phyloP scores from a whole-genome alignment of 2,329 filamentous ascomycete genomes.

The Pseudogymnoascus sp. region DNA sequence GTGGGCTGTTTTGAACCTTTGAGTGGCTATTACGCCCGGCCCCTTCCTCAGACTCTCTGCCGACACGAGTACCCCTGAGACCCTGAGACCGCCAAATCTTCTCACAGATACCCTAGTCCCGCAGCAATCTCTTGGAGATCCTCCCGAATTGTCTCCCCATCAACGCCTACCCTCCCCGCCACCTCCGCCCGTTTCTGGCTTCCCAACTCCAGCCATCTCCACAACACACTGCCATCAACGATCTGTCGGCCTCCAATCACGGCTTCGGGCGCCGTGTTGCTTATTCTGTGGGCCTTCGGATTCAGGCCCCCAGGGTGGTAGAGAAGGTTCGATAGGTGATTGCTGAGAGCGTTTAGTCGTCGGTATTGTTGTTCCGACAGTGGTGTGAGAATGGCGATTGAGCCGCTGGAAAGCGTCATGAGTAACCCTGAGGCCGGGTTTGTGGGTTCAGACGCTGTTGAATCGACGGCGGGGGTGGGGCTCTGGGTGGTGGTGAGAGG shows the following conservation, averaged over 20 bases:
- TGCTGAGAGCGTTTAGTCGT: slow-evolving; percentile 71
- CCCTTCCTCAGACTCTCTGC: neutral
- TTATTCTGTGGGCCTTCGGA: slow-evolving; percentile 67
- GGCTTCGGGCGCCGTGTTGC: slow-evolving; percentile 40
- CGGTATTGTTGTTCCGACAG: slow-evolving; percentile 76
- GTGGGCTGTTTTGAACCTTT: neutral
- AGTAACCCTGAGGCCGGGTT: slow-evolving; percentile 46
- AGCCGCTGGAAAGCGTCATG: slow-evolving; percentile 66
- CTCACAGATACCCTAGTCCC: slow-evolving; percentile 50
- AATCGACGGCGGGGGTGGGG: slow-evolving; percentile 31
- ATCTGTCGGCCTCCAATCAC: slow-evolving; percentile 38
- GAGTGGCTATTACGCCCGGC: neutral
- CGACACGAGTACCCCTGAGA: neutral
- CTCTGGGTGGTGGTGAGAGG: slow-evolving; percentile 51
- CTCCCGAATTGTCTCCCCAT: slow-evolving; percentile 57
- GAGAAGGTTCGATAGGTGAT: slow-evolving; percentile 68
- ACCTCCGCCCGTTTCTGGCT: slow-evolving; percentile 65
- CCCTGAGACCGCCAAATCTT: too few relatives aligned
- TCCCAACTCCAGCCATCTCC: slow-evolving; percentile 63
- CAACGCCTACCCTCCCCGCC: slow-evolving; percentile 61
- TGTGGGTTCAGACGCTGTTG: slow-evolving; percentile 24
- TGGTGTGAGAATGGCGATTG: slow-evolving; percentile 67
- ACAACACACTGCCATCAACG: slow-evolving; percentile 70
- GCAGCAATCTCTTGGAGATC: slow-evolving; percentile 59
- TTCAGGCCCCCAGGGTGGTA: slow-evolving; percentile 75